phyloP scores from a whole-genome alignment of 2,329 filamentous ascomycete species.

The Aphanocladium album region DNA sequence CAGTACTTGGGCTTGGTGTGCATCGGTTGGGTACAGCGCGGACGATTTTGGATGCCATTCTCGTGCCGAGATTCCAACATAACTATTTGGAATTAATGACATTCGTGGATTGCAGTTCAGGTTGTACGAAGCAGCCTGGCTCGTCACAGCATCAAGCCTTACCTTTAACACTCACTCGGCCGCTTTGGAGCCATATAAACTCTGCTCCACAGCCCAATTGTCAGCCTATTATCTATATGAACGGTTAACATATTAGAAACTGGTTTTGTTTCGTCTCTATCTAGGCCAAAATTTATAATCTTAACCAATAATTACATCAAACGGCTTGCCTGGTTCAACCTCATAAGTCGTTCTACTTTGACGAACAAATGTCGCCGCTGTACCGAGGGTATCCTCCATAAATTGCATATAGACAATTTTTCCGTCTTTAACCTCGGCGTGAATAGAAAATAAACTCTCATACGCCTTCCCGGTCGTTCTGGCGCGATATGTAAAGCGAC shows the following conservation, averaged over 20 bases:
- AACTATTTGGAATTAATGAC: neutral
- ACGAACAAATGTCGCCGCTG: neutral
- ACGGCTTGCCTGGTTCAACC: neutral
- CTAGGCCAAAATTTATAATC: neutral
- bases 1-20: neutral
- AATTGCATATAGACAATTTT: neutral
- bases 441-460: neutral
- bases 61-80: neutral
- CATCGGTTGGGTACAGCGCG: neutral
- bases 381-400: neutral
- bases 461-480: neutral
- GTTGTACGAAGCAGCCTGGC: neutral
- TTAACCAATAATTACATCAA: neutral
- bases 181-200: neutral
- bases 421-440: neutral
- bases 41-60: neutral
- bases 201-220: neutral
- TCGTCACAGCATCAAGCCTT: neutral
- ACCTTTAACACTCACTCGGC: neutral
- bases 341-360: neutral
- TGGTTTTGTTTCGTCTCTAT: neutral
- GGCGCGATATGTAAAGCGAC: neutral
- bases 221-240: neutral
- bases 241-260: neutral
- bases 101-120: neutral